phyloP scores from a whole-genome alignment of 805 yeast species.

The Starmerella sp. region DNA sequence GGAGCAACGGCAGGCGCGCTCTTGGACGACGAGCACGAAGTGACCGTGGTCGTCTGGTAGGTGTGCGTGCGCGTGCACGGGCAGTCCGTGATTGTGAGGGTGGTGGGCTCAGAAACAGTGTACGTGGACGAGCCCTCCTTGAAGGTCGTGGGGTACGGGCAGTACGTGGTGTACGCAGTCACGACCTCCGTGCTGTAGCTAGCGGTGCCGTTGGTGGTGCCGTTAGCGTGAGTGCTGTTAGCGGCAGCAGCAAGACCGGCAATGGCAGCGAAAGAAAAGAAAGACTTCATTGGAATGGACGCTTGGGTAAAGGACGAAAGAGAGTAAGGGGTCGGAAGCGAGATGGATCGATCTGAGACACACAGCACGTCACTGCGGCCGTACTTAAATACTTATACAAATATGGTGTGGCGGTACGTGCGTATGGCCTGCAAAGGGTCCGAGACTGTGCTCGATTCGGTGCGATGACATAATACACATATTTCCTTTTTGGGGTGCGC shows the following conservation, averaged over 20 bases:
- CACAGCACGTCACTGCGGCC: not conserved
- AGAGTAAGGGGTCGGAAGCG: not conserved
- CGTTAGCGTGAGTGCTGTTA: not conserved
- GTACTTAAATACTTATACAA: not conserved
- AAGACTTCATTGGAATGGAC: conserved; percentile 17
- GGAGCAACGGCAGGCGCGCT: conserved; percentile 6
- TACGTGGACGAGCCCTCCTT: conserved; percentile 56
- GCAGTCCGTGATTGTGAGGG: conserved; percentile 75
- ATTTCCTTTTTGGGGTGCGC: not conserved
- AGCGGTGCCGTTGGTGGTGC: conserved; percentile 34
- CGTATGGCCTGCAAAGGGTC: not conserved
- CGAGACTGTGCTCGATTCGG: not conserved
- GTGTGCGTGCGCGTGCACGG: conserved; percentile 51
- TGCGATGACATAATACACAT: not conserved
- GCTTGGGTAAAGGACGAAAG: not conserved
- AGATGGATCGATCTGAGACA: not conserved
- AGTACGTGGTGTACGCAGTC: conserved; percentile 29
- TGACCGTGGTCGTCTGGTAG: conserved; percentile 20
- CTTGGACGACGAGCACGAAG: conserved; percentile 19
- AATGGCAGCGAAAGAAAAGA: conserved; percentile 13
- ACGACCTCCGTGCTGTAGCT: conserved; percentile 19
- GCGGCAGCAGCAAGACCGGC: conserved; percentile 18
- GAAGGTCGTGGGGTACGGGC: conserved; percentile 63
- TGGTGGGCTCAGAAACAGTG: conserved; percentile 69
- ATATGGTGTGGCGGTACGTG: not conserved